phyloP scores from a whole-genome alignment of 2,329 filamentous ascomycete genomes.

The Claviceps digitariae region DNA sequence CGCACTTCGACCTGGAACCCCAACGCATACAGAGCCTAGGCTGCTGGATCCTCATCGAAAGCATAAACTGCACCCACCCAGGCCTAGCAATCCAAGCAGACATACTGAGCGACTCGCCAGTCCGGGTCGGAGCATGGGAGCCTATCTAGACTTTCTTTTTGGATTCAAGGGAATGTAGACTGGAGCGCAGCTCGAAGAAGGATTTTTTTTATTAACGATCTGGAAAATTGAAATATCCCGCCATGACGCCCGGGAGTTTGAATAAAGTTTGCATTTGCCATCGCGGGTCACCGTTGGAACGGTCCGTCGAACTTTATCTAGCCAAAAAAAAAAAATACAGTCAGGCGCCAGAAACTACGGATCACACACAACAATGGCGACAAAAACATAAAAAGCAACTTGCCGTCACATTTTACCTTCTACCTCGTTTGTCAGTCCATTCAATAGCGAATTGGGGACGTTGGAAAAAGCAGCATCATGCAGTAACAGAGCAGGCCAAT shows the following conservation, averaged over 20 bases:
- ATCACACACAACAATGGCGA: too few species aligned
- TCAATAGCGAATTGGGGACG: not conserved
- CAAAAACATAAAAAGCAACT: not conserved
- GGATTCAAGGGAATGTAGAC: not conserved
- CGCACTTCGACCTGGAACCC: constrained; percentile 63
- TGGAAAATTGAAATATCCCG: not conserved
- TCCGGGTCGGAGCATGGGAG: constrained; percentile 32
- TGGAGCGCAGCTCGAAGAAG: too few species aligned
- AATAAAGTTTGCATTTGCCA: too few species aligned
- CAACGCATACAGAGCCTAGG: constrained; percentile 40
- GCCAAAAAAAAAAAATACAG: not conserved
- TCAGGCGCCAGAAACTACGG: not conserved
- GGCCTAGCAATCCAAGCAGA: constrained; percentile 36
- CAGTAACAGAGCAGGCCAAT: not conserved
- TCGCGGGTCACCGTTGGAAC: too few species aligned
- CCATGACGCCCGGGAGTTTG: too few species aligned
- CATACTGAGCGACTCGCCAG: constrained; percentile 34
- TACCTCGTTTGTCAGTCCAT: not conserved
- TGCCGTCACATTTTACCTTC: not conserved
- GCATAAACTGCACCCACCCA: constrained; percentile 44
- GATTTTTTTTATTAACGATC: too few species aligned
- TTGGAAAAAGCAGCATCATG: not conserved
- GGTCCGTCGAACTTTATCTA: too few species aligned
- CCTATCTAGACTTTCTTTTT: not conserved
- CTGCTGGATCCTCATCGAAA: constrained; percentile 71